phyloP scores from a whole-genome alignment of 2,329 filamentous ascomycete species.

The Ophiostoma sp. region DNA sequence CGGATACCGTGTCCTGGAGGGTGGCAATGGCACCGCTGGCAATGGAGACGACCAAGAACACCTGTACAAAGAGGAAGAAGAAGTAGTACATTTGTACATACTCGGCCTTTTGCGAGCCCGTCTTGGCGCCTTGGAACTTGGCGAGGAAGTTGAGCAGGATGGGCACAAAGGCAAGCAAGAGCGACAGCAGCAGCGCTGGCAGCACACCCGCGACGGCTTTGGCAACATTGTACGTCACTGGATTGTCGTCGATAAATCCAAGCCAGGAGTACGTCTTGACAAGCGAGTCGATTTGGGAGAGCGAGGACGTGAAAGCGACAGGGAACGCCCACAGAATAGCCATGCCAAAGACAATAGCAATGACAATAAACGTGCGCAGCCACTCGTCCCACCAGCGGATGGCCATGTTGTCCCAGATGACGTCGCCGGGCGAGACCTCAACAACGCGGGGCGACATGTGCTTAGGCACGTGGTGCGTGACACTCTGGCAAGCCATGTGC shows the following conservation, averaged over 20 bases:
- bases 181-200: constrained; percentile 71
- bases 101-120: constrained; percentile 73
- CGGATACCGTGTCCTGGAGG: constrained; percentile 56
- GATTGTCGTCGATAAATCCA: constrained; percentile 62
- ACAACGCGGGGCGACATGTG: constrained; percentile 90
- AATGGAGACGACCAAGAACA: constrained; percentile 91
- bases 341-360: constrained; percentile 68
- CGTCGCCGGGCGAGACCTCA: constrained; percentile 91
- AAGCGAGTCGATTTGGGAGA: constrained; percentile 75
- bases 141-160: constrained; percentile 74
- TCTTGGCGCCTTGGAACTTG: constrained; percentile 75
- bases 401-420: constrained; percentile 97
- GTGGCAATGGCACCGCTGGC: constrained; percentile 67
- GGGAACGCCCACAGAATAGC: constrained; percentile 88
- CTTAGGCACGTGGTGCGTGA: constrained; percentile 86
- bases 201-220: constrained; percentile 78
- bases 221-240: constrained; percentile 60
- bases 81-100: constrained; percentile 95
- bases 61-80: constrained; percentile 87
- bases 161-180: constrained; percentile 80
- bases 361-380: constrained; percentile 66
- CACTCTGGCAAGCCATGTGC: constrained; percentile 94
- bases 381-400: constrained; percentile 93
- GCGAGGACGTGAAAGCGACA: constrained; percentile 79
- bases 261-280: constrained; percentile 68